Evolutionary conservation across 495 filamentous ascomycete species (phyloP).

Genomic region (Durotheca rogersii): DNA sequence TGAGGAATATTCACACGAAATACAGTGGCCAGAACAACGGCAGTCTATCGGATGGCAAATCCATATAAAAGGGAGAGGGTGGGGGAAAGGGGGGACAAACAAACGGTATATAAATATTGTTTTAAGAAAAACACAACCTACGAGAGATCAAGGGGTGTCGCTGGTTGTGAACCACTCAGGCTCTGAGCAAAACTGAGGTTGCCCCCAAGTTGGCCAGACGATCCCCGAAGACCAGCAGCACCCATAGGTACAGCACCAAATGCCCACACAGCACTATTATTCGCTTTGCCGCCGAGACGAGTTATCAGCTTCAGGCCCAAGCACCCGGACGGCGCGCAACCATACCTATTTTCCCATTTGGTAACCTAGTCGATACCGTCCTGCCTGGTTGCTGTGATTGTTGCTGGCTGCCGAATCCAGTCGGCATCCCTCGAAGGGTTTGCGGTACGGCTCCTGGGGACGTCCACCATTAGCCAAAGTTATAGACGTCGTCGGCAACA

Average conservation of each 20-base stretch:
- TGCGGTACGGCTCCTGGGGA: conserved; percentile 64
- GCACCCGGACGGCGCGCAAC: conserved; percentile 4
- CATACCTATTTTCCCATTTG: conserved; percentile 74
- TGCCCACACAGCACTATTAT: conserved; percentile 70
- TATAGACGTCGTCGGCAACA: conserved; percentile 4
- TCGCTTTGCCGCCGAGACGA: conserved; percentile 44
- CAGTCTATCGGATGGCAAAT: background rate
- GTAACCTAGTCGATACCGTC: conserved; percentile 67
- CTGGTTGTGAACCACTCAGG: conserved; percentile 72
- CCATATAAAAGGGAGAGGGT: background rate
- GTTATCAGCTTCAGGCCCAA: conserved; percentile 36
- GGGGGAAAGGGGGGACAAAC: background rate
- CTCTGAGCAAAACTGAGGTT: conserved; percentile 80
- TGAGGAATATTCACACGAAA: too few relatives aligned
- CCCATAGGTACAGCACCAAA: conserved; percentile 72
- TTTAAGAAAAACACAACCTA: conserved; percentile 58
- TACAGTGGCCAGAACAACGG: background rate
- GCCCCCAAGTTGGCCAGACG: conserved; percentile 57
- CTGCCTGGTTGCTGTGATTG: conserved; percentile 62
- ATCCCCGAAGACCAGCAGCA: conserved; percentile 53
- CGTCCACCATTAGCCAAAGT: conserved; percentile 34
- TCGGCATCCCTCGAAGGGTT: conserved; percentile 66
- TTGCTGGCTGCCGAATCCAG: conserved; percentile 64
- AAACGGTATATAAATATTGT: background rate
- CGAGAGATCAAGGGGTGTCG: conserved; percentile 76